Evolutionary conservation across 2,329 filamentous ascomycete genomes (phyloP), one percentile per base, ranked within the genome.

Genomic region (Fusarium verticillioides): DNA sequence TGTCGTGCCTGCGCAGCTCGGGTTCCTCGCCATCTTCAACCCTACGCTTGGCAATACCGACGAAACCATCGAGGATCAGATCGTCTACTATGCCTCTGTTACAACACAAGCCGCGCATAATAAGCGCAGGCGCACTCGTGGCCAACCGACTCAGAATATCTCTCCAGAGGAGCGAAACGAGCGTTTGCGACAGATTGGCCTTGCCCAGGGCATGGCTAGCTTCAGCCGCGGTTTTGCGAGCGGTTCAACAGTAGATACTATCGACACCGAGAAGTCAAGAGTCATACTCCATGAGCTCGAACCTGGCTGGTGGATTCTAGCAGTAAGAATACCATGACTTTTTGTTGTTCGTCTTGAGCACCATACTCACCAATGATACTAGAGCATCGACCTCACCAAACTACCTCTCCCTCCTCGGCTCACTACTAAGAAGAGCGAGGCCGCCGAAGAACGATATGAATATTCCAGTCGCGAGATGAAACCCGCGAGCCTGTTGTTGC

Each of bases 21-120:
- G 94, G 77, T 98, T 96, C 82, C 88, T 99, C 50, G 91, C 96
- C 81, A 97, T 99, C 81, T 99, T 97, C 87, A 98, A 97, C 81
- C 96, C 97, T 39, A 90, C 92, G 10, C 88, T 97, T 49, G 92
- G 93, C 77, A 80, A 78, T 47, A 87, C 84, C 7, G 87, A 88
- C 75, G 86, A 88, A 47, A 87, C 85, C 3, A 86, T 96, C 74
- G 87, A 89, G 64, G 88, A 96, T 75, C 94, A 99, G 83, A 94
- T 98, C 72, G 94, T 98, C 76, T 99, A 97, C 86, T 98, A 97
- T 84, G 93, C 93, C 77, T 94, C 94, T 10, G 82, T 87, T 60
- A 83, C 81, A 61, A 84, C 85, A 6, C 84, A 84, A 56, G 74
- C 81, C 37, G 76, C 81, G 42, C 79, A 81, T 37, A 83, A 81